These are phyloP conservation scores for Phellopilus nigrolimitatus DNA, from an alignment of 1,284 basidiomycete genomes.

Conservation along the genomic window DNA sequence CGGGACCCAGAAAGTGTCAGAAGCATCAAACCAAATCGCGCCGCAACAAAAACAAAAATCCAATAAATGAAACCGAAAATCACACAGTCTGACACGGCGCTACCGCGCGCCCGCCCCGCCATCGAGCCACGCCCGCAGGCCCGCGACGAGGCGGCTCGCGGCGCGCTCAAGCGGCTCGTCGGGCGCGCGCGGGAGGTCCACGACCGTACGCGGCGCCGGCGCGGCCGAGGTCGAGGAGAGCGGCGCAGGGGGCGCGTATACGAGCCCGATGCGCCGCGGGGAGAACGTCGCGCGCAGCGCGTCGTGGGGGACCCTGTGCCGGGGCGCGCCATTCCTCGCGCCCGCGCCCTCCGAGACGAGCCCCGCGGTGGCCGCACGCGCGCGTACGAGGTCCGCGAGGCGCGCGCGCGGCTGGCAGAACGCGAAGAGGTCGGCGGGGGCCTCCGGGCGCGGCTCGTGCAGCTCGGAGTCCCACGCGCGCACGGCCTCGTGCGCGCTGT, in stretches of 20 bases:
- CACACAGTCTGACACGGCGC: too few species aligned
- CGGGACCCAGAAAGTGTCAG: too few species aligned
- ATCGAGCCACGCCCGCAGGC: conserved; percentile 16
- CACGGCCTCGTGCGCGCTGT: conserved; percentile 23
- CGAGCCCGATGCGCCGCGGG: conserved; percentile 15
- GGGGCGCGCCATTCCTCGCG: not conserved
- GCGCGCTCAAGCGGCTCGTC: conserved; percentile 22
- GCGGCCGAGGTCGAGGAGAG: not conserved
- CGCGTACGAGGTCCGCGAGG: conserved; percentile 15
- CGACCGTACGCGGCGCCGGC: conserved; percentile 15
- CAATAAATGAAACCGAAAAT: too few species aligned
- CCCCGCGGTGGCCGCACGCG: conserved; percentile 15
- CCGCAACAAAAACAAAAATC: too few species aligned
- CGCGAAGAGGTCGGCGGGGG: conserved; percentile 23
- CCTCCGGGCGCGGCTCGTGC: conserved; percentile 20
- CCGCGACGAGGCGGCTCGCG: conserved; percentile 21
- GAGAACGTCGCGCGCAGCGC: conserved; percentile 12
- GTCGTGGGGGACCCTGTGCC: not conserved
- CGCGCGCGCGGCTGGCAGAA: conserved; percentile 21
- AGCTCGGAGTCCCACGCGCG: conserved; percentile 22
- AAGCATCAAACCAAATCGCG: too few species aligned
- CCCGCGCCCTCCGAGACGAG: conserved; percentile 1
- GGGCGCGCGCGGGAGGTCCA: conserved; percentile 17
- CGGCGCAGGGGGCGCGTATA: conserved; percentile 9
- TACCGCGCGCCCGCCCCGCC: not conserved